Base-by-base conservation (phyloP, 2,329 filamentous ascomycete genomes). In the Blastomyces silverae region DNA sequence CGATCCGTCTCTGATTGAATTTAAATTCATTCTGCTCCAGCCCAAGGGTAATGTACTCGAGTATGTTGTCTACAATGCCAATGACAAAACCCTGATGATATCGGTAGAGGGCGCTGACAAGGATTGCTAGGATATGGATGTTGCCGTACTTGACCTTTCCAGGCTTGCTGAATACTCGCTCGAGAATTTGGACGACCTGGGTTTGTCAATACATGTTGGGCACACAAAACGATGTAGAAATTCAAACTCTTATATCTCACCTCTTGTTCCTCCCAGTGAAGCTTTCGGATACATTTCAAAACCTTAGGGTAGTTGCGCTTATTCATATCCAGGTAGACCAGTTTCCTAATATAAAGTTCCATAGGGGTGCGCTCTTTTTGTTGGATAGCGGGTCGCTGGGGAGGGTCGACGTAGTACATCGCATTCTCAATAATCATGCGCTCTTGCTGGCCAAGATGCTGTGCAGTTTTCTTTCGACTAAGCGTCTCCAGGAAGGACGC, bases 361-460 rank as follows among this genome's bases (percentile, higher is more conserved):
- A 94, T 89, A 0, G 94, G 92, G 0, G 92, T 96, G 58, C 94
- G 86, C 77, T 99, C 94, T 76, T 97, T 99, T 74, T 97, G 93
- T 76, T 95, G 89, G 64, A 99, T 97, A 0, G 94, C 92, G 42
- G 92, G 90, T 66, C 94, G 87, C 74, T 96, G 89, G 0, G 94
- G 95, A 17, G 94, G 94, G 72, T 97, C 94, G 64, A 99, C 94
- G 71, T 97, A 97, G 78, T 99, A 99, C 65, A 97, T 87, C 3
- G 94, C 94, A 74, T 99, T 99, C 76, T 99, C 94, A 65, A 99
- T 94, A 39, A 97, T 85, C 92, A 99, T 97, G 50, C 92, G 89
- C 77, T 99, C 94, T 70, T 96, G 91, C 71, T 96, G 91, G 17
- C 92, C 93, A 65, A 99, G 88, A 73, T 97, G 92, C 74, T 97